Evolutionary conservation across 1,284 basidiomycete genomes (phyloP), one percentile per base, ranked within the genome.

Genomic region (Ganoderma resinaceum): DNA sequence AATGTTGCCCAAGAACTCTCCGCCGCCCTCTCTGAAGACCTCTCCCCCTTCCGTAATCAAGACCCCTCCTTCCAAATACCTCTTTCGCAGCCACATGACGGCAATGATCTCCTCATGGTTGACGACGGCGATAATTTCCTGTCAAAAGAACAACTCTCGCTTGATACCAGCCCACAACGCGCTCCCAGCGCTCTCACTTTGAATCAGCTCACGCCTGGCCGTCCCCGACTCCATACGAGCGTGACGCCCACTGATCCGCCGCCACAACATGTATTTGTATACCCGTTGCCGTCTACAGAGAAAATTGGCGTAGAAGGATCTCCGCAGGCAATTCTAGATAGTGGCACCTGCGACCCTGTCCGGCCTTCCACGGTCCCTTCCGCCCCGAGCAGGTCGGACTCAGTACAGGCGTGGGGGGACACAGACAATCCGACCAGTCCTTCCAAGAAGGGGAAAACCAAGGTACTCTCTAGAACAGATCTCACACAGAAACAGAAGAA

Each of bases 1-100:
- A 66, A 49, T 1, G 72, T 76, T 29, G 70, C 72, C 7, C 66
- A 55, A 42, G 71, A 76, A 23, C 66, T 78, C 26, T 72, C 72
- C 58, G 57, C 66, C 11, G 77, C 76, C 1, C 63, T 77, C 4
- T 74, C 74, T 18, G 76, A 78, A 40, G 72, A 74, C 14, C 68
- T 76, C n/a, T 75, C 77, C 3, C 75, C 71, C 3, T 70, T 73
- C 64, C 70, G 71, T 68, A 64, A 65, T 23, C 70, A 68, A 42
- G 76, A 76, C 61, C 65, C 61, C 31, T 76, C 76, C 26, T 77
- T 76, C 66, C 68, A 74, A 49, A 73, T 76, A 35, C 75, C 76
- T 33, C 18, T 46, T 7, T 35, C 67, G 9, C 63, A 42, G 40
- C 37, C 42, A 57, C 61, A 49, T 37, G 49, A 55, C n/a, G 61